phyloP scores from a whole-genome alignment of 225 moss, liverwort and hornwort species.

The Polytrichum formosum region DNA sequence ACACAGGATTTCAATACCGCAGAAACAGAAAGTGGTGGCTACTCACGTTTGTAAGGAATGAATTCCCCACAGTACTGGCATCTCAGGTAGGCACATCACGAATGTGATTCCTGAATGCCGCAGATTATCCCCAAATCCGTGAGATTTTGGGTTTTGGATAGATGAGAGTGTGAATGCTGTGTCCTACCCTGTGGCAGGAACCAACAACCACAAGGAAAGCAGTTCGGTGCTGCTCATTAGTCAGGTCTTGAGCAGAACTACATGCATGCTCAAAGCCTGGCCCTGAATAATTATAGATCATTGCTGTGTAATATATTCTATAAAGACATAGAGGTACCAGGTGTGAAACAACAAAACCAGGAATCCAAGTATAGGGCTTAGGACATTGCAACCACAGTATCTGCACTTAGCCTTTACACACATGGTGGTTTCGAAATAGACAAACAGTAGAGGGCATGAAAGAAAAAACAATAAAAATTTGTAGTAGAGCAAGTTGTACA shows the following conservation, averaged over 20 bases:
- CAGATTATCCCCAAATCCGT: conserved; percentile 13
- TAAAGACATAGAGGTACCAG: not conserved
- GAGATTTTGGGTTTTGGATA: conserved; percentile 14
- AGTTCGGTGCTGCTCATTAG: conserved; percentile 6
- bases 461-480: too few species aligned
- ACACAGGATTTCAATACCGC: conserved; percentile 17
- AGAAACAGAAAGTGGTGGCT: conserved; percentile 4
- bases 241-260: not conserved
- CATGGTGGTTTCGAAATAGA: too few species aligned
- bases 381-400: too few species aligned
- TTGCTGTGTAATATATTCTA: not conserved
- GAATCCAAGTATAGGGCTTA: not conserved
- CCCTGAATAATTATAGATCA: not conserved
- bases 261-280: not conserved
- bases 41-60: conserved; percentile 14
- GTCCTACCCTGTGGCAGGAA: conserved; percentile 29
- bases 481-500: too few species aligned
- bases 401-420: too few species aligned
- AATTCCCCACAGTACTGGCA: conserved; percentile 22
- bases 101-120: conserved; percentile 13
- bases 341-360: not conserved
- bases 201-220: conserved; percentile 16
- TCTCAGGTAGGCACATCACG: conserved; percentile 16
- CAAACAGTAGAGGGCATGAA: too few species aligned
- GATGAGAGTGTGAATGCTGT: conserved; percentile 12